Evolutionary conservation across 164 flowering plant genomes (phyloP).

Genomic region (Warburgia ugandensis): DNA sequence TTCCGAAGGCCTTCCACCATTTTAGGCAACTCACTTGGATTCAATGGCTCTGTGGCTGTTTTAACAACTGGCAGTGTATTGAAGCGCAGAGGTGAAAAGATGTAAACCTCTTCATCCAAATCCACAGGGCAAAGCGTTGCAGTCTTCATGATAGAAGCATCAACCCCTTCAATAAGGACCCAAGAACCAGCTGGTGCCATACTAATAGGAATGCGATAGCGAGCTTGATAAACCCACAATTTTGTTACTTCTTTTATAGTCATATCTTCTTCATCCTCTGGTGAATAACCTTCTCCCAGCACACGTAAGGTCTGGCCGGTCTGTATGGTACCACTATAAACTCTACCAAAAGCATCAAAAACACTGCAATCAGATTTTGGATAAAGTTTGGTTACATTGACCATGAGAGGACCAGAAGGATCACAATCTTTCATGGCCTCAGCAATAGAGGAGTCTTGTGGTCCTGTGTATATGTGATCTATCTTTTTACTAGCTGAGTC

Average conservation of each 20-base stretch:
- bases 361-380: conserved; percentile 98
- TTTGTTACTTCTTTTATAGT: conserved; percentile 91
- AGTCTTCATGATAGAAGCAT: conserved; percentile 97
- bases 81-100: conserved; percentile 87
- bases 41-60: conserved; percentile 95
- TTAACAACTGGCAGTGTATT: conserved; percentile 95
- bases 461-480: conserved; percentile 87
- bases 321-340: conserved; percentile 82
- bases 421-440: conserved; percentile 80
- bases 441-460: conserved; percentile 53
- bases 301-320: conserved; percentile 92
- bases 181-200: conserved; percentile 98
- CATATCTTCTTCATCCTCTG: conserved; percentile 99
- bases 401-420: conserved; percentile 88
- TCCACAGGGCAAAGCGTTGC: conserved; percentile 86
- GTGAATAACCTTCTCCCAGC: conserved; percentile 97
- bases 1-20: conserved; percentile 99
- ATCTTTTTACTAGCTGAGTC: conserved; percentile 74
- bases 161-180: conserved; percentile 99
- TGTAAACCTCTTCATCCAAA: conserved; percentile 82
- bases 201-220: conserved; percentile 83
- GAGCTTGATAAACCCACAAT: conserved; percentile 95
- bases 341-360: conserved; percentile 99
- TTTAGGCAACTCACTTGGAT: conserved; percentile 98
- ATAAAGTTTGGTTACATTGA: conserved; percentile 87